phyloP scores from a whole-genome alignment of 306 rosid genomes.

The Medicago truncatula region DNA sequence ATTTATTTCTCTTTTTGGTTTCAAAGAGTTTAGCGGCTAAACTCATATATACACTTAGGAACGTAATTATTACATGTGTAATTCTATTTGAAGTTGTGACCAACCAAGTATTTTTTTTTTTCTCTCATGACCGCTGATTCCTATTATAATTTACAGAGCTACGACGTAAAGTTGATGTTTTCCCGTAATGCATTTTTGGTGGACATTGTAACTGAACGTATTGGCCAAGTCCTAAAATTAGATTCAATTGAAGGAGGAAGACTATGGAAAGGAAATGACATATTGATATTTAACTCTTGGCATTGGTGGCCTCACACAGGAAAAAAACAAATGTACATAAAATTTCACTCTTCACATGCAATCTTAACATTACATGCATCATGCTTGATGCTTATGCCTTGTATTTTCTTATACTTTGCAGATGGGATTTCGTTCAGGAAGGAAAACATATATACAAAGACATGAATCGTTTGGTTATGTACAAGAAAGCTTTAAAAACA shows the following conservation, averaged over 20 bases:
- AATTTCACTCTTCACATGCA: neutral
- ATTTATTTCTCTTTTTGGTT: too few relatives aligned
- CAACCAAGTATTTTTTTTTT: too few relatives aligned
- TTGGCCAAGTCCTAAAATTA: slow-evolving; percentile 51
- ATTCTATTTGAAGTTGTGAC: too few relatives aligned
- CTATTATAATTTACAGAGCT: slow-evolving; percentile 41
- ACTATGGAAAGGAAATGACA: slow-evolving; percentile 50
- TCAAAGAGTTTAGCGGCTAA: too few relatives aligned
- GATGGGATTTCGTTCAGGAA: slow-evolving; percentile 77
- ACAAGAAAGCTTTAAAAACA: slow-evolving; percentile 62
- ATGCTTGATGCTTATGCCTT: too few relatives aligned
- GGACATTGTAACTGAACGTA: slow-evolving; percentile 32
- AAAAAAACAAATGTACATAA: slow-evolving; percentile 56
- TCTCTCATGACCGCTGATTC: neutral
- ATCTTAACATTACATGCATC: too few relatives aligned
- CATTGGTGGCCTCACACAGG: slow-evolving; percentile 72
- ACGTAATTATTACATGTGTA: too few relatives aligned
- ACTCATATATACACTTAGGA: too few relatives aligned
- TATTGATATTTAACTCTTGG: slow-evolving; percentile 63
- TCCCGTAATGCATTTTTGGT: slow-evolving; percentile 56
- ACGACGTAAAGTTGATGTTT: slow-evolving; percentile 47
- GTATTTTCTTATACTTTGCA: neutral
- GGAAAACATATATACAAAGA: slow-evolving; percentile 51
- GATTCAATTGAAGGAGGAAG: slow-evolving; percentile 48
- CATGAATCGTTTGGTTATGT: slow-evolving; percentile 74